Base-by-base conservation (phyloP, 139 green algal species). In the Trebouxia sp. region DNA sequence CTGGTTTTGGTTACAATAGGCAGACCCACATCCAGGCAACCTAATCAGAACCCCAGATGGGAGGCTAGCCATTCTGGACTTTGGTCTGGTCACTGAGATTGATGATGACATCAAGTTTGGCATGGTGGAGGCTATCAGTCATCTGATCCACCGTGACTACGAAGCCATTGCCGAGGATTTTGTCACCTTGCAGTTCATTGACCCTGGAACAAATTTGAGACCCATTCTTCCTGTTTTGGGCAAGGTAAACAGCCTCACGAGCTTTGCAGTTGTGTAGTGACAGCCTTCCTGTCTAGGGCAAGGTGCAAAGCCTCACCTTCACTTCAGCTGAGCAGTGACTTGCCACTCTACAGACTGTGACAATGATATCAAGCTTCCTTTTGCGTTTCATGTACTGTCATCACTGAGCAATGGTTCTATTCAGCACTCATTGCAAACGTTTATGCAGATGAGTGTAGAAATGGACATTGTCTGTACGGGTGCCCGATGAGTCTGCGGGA, bases 71-170 rank as follows among this genome's bases (percentile, higher is more conserved):
- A 96, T 99, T 37, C 87, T 99, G 24, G 97, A 99, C 92, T 99
- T 99, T 90, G 97, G 96, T 0, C 85, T 97, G 50, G 93, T 97
- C 91, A 91, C 85, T 1, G 22, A 30, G 14, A 80, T 97, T 0
- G 90, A 95, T 82, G 91, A 97, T 56, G 84, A 97, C 82, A 94
- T 97, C 88, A 98, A 97, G 85, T 80, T 69, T 83, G 97, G 97
- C 69, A 99, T 99, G 97, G 98, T 99, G 43, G 97, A 99, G 83
- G 97, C 97, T 22, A 98, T 99, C 83, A 90, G 83, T 45, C 97
- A 99, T 84, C 91, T 99, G 42, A 98, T 99, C 76, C 97, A 99
- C 89, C 87, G 82, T 26, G 96, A 99, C 88, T 99, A 99, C 67
- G 93, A 97, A 48, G 92, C 93, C 30, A 98, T 98, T 78, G 92